A percentile compares a stretch with the other conserved stretches of the same genome.
Evolutionary conservation across 1,284 basidiomycete species (phyloP).

Genomic region (Cutaneotrichosporon sp.): DNA sequence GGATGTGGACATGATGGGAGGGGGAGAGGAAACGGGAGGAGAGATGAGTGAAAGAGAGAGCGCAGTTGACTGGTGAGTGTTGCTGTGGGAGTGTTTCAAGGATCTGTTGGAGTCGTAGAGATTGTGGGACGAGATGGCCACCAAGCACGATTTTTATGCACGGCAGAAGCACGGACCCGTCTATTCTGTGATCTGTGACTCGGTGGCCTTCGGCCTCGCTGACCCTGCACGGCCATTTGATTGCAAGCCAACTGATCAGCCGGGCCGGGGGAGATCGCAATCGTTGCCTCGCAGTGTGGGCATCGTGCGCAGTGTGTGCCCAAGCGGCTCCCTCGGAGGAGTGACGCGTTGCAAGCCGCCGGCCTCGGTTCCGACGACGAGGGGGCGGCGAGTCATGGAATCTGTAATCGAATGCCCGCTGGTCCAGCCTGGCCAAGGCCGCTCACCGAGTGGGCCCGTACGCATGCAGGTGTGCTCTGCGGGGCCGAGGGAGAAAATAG

Average conservation of each 20-base stretch:
- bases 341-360: not conserved
- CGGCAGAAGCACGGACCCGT: no score
- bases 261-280: not conserved
- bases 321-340: not conserved
- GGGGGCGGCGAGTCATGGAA: not conserved
- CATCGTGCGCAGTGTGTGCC: not conserved
- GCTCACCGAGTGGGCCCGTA: not conserved
- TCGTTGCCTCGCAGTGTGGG: no score
- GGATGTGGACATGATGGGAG: no score
- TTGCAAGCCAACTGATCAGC: not conserved
- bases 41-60: not conserved
- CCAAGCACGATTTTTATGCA: not conserved
- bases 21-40: not conserved
- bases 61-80: no score
- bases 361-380: not conserved
- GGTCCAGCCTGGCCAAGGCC: not conserved
- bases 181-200: not conserved
- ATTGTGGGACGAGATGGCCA: not conserved
- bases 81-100: not conserved
- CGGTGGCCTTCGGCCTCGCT: constrained; percentile 1
- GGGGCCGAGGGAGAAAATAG: no score
- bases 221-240: not conserved
- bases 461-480: no score
- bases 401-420: not conserved
- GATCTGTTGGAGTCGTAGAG: not conserved